Conservation (phyloP, 2,329 filamentous ascomycete species). For the Aspergillus arachidicola region DNA sequence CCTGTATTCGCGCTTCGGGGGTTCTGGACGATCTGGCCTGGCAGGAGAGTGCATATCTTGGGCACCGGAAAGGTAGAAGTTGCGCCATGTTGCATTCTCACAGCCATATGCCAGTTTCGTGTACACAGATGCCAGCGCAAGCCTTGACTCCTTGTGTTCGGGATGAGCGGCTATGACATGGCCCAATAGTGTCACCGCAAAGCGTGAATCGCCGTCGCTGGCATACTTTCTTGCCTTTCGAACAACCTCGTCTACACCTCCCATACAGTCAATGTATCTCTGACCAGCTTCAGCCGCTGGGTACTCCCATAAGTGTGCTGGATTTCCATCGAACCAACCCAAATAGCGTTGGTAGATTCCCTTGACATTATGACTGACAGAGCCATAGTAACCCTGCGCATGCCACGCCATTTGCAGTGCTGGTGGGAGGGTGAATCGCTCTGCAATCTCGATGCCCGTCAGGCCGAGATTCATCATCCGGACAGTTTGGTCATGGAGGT, state of each 20-base stretch:
- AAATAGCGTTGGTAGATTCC: conserved; percentile 40
- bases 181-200: conserved; percentile 42
- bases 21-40: neutral
- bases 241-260: conserved; percentile 36
- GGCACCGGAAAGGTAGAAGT: conserved; percentile 42
- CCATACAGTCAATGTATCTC: conserved; percentile 42
- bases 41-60: conserved; percentile 24
- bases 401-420: conserved; percentile 34
- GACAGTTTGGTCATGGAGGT: conserved; percentile 46
- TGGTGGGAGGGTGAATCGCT: conserved; percentile 38
- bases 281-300: conserved; percentile 36
- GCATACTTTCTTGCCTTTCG: conserved; percentile 32
- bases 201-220: conserved; percentile 38
- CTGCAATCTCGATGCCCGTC: conserved; percentile 45
- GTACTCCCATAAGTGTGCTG: conserved; percentile 41
- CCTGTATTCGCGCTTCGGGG: conserved; percentile 12
- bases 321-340: conserved; percentile 39
- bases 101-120: conserved; percentile 39
- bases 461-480: conserved; percentile 42
- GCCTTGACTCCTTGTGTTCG: conserved; percentile 13
- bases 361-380: conserved; percentile 44
- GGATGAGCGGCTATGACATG: conserved; percentile 37
- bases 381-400: conserved; percentile 42
- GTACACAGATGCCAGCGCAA: conserved; percentile 34
- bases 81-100: conserved; percentile 48